phyloP scores from a whole-genome alignment of 148 eudicot genomes.

The Mesembryanthemum crystallinum region DNA sequence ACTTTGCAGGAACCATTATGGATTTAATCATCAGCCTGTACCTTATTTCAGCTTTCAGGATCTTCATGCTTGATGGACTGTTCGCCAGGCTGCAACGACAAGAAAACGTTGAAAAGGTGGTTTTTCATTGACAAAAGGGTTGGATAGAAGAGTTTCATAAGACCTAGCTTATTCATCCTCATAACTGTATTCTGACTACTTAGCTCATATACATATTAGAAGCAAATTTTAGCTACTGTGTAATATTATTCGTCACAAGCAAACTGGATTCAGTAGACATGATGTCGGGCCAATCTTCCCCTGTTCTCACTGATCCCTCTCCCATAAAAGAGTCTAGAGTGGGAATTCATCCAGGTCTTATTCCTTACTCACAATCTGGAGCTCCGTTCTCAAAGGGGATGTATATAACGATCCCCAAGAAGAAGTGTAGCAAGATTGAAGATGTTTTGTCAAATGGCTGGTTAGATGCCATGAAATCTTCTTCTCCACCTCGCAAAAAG shows the following conservation, averaged over 20 bases:
- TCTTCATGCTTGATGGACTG: slow-evolving; percentile 66
- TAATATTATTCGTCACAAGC: slow-evolving; percentile 2
- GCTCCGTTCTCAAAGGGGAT: slow-evolving; percentile 43
- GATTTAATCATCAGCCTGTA: neutral
- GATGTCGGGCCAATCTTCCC: slow-evolving; percentile 57
- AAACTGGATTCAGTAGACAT: slow-evolving; percentile 51
- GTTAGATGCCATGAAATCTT: slow-evolving; percentile 86
- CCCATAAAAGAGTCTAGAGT: slow-evolving; percentile 60
- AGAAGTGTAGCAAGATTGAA: slow-evolving; percentile 56
- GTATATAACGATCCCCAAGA: slow-evolving; percentile 44
- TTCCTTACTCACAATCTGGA: slow-evolving; percentile 48
- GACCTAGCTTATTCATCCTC: neutral
- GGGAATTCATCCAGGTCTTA: slow-evolving; percentile 41
- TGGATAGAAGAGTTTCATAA: slow-evolving; percentile 37
- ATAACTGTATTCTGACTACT: slow-evolving; percentile 9
- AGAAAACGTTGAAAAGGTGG: slow-evolving; percentile 80
- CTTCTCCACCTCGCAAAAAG: slow-evolving; percentile 84
- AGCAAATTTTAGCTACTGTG: neutral
- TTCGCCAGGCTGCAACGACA: slow-evolving; percentile 49
- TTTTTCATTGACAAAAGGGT: slow-evolving; percentile 87
- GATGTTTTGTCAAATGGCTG: slow-evolving; percentile 83
- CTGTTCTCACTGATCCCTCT: slow-evolving; percentile 65
- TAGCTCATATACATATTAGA: neutral
- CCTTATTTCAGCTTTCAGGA: slow-evolving; percentile 39
- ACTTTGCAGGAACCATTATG: neutral